A percentile compares a stretch with the other conserved stretches of the same genome.
These are phyloP conservation scores for Schoenoplectus tabernaemontani DNA, from an alignment of 202 grass and related monocot species.

Conservation along the genomic window DNA sequence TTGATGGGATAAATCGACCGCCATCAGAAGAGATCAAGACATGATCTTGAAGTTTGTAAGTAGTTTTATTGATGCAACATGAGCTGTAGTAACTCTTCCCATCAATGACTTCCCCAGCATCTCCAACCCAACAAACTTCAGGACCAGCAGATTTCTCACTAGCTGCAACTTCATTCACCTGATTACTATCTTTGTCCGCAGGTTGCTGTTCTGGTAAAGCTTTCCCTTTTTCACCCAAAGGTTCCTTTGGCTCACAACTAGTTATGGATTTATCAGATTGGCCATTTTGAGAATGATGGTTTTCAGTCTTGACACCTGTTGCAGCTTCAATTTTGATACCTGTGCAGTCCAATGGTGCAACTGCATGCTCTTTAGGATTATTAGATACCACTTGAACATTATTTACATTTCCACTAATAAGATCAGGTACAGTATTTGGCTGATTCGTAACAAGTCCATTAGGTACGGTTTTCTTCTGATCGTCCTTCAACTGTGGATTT, in stretches of 20 bases:
- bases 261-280: constrained; percentile 22
- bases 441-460: constrained; percentile 49
- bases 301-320: constrained; percentile 21
- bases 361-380: constrained; percentile 36
- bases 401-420: constrained; percentile 28
- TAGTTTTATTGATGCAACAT: constrained; percentile 19
- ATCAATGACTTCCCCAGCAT: constrained; percentile 31
- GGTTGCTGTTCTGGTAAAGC: not conserved
- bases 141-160: constrained; percentile 15
- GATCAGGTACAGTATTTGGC: constrained; percentile 13
- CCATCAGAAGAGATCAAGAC: constrained; percentile 25
- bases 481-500: constrained; percentile 35
- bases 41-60: constrained; percentile 32
- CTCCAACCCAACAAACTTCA: constrained; percentile 37
- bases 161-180: constrained; percentile 18
- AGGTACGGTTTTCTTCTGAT: constrained; percentile 42
- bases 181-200: constrained; percentile 16
- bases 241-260: constrained; percentile 22
- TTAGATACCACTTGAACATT: constrained; percentile 22
- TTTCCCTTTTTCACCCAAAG: constrained; percentile 23
- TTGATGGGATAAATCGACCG: constrained; percentile 17
- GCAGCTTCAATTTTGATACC: constrained; percentile 21
- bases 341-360: constrained; percentile 19
- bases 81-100: constrained; percentile 26
- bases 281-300: constrained; percentile 3